Evolutionary conservation across 176 grass and related monocot species (phyloP).

Genomic region (Rhynchospora breviuscula): DNA sequence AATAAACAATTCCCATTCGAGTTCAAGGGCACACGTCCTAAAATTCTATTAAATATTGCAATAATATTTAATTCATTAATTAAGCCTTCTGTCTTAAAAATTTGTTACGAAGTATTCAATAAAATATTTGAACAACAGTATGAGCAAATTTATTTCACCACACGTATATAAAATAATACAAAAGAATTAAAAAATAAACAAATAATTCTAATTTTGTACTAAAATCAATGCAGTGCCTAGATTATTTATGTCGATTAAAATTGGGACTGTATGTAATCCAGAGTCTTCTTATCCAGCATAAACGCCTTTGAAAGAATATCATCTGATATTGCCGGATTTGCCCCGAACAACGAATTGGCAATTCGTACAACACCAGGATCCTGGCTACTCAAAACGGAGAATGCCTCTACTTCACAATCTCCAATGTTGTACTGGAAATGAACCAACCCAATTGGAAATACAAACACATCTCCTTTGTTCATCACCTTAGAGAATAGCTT

Average conservation of each 20-base stretch:
- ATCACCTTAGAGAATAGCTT: constrained; percentile 30
- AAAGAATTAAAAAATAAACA: neutral
- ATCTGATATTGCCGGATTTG: constrained; percentile 20
- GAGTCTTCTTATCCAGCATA: constrained; percentile 30
- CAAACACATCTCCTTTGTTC: constrained; percentile 27
- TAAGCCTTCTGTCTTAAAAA: no score
- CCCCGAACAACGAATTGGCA: constrained; percentile 23
- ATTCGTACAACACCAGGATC: constrained; percentile 29
- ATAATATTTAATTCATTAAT: no score
- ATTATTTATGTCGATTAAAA: neutral
- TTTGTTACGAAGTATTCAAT: no score
- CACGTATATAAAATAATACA: no score
- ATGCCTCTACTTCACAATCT: constrained; percentile 1
- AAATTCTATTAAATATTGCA: no score
- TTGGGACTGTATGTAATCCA: constrained; percentile 20
- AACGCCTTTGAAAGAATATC: constrained; percentile 42
- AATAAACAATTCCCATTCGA: no score
- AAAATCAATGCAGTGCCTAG: neutral
- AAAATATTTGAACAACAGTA: no score
- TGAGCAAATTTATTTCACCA: no score
- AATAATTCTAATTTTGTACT: neutral
- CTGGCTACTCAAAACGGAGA: constrained; percentile 35
- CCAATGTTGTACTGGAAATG: constrained; percentile 40
- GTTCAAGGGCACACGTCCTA: no score
- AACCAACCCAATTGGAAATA: constrained; percentile 27